Percentiles rank a stretch among this genome's conserved stretches.
phyloP scores from a whole-genome alignment of 805 yeast genomes.

The Pichia kluyveri region DNA sequence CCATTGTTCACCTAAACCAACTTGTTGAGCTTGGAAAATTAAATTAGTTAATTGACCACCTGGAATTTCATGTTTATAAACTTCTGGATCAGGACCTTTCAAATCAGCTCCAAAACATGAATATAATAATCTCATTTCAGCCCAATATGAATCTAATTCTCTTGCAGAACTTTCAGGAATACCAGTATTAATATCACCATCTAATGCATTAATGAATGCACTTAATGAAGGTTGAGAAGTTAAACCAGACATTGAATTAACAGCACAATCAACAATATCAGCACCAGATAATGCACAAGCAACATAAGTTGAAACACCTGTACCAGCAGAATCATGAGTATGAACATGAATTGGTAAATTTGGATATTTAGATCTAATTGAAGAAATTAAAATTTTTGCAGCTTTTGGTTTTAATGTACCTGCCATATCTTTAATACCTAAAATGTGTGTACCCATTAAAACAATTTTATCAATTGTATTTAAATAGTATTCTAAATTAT shows the following conservation, averaged over 20 bases:
- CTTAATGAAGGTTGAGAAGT: conserved; percentile 96
- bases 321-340: conserved; percentile 99
- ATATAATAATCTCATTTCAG: conserved; percentile 93
- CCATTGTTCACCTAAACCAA: conserved; percentile 97
- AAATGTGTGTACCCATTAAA: conserved; percentile 87
- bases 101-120: conserved; percentile 97
- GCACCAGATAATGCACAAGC: conserved; percentile 96
- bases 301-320: conserved; percentile 95
- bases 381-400: conserved; percentile 70
- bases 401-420: conserved; percentile 97
- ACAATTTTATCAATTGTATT: conserved; percentile 77
- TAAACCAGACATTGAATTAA: conserved; percentile 96
- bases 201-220: conserved; percentile 87
- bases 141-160: conserved; percentile 93
- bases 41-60: conserved; percentile 99
- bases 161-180: conserved; percentile 60
- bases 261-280: conserved; percentile 95
- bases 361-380: conserved; percentile 81
- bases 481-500: conserved; percentile 85
- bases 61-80: conserved; percentile 96
- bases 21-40: conserved; percentile 98
- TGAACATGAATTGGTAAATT: conserved; percentile 96
- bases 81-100: conserved; percentile 99
- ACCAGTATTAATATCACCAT: conserved; percentile 74
- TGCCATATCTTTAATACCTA: conserved; percentile 99